These are phyloP conservation scores for Acaromyces ingoldii DNA, from an alignment of 1,284 basidiomycete genomes.

Conservation along the genomic window DNA sequence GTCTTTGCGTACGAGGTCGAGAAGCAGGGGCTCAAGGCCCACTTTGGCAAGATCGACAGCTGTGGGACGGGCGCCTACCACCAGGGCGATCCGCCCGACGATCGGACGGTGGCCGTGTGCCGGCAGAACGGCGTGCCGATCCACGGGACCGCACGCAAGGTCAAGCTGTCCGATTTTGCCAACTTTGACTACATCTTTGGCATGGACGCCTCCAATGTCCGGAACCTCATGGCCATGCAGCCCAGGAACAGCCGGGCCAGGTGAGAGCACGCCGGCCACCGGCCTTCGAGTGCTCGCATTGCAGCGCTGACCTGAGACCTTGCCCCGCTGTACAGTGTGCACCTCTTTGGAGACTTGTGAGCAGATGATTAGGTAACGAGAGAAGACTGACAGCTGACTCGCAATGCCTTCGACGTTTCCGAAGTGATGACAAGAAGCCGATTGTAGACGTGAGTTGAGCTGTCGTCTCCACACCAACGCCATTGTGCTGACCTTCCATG, in stretches of 20 bases:
- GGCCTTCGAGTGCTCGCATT: too few species aligned
- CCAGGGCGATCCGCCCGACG: constrained; percentile 35
- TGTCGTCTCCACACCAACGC: neutral
- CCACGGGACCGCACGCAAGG: constrained; percentile 51
- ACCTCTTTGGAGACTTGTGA: constrained; percentile 34
- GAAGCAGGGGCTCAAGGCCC: constrained; percentile 17
- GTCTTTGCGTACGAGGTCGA: constrained; percentile 33
- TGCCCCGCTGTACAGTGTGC: constrained; percentile 9
- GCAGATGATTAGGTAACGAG: constrained; percentile 10
- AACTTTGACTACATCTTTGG: constrained; percentile 56
- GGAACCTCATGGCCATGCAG: constrained; percentile 49
- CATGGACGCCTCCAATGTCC: constrained; percentile 52
- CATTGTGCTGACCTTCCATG: neutral
- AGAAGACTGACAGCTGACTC: neutral
- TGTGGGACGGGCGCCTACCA: constrained; percentile 33
- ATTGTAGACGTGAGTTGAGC: constrained; percentile 21
- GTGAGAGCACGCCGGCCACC: constrained; percentile 7
- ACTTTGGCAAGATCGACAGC: constrained; percentile 38
- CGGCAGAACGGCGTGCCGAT: constrained; percentile 52
- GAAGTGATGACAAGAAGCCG: constrained; percentile 21
- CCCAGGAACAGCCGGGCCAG: constrained; percentile 37
- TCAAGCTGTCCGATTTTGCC: constrained; percentile 49
- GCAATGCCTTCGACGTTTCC: too few species aligned
- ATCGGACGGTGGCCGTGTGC: constrained; percentile 53
- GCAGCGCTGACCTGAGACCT: neutral